A percentile compares a stretch with the other conserved stretches of the same genome.
Conservation (phyloP, 345 rosid species). For the Eucalyptus albens region DNA sequence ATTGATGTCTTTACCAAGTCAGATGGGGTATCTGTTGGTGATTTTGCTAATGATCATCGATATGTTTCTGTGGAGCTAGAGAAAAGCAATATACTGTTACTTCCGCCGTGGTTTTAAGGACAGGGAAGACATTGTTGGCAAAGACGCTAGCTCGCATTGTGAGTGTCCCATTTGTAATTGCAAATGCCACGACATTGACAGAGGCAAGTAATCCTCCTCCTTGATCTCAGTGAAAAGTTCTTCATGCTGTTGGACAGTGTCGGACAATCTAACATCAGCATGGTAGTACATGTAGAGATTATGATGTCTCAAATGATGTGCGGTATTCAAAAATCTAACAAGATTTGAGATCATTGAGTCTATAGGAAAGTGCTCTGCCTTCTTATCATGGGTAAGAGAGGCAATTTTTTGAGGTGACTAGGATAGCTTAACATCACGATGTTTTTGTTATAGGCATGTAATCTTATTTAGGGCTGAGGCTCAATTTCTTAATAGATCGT, state of each 20-base stretch:
- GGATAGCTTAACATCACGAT: not conserved
- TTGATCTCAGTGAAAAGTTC: not conserved
- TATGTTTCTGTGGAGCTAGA: slow-evolving; percentile 72
- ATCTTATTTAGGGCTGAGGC: not conserved
- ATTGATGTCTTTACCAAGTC: not conserved
- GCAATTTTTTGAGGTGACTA: not conserved
- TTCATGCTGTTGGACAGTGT: not conserved
- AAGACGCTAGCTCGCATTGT: slow-evolving; percentile 87
- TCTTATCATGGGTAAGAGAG: not conserved
- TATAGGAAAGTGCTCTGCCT: not conserved
- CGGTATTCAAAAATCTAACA: not conserved
- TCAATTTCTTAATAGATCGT: not conserved
- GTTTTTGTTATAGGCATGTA: not conserved
- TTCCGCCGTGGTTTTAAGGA: slow-evolving; percentile 36
- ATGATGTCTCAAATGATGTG: not conserved
- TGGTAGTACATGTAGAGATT: not conserved
- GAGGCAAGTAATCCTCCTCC: slow-evolving; percentile 46
- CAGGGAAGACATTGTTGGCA: slow-evolving; percentile 97
- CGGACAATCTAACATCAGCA: not conserved
- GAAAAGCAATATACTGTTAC: slow-evolving; percentile 75
- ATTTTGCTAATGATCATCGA: slow-evolving; percentile 16
- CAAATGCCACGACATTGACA: slow-evolving; percentile 87
- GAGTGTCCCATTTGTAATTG: slow-evolving; percentile 82
- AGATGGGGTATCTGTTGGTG: not conserved
- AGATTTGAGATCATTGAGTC: not conserved